Conservation (phyloP, 2,329 filamentous ascomycete genomes). For the Penicillium vulpinum region DNA sequence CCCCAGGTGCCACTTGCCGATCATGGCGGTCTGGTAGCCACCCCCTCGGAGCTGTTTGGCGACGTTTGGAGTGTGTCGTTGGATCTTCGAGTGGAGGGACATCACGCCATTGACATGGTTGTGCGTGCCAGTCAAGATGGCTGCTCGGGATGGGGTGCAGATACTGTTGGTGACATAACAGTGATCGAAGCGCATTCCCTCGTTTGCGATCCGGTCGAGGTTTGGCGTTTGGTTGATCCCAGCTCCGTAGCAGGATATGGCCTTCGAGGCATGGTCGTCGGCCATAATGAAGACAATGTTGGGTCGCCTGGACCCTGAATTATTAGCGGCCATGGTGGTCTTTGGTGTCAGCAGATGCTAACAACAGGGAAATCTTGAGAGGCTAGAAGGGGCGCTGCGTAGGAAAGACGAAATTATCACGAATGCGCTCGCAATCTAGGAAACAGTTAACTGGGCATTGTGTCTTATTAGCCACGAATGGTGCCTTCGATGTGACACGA, state of each 20-base stretch:
- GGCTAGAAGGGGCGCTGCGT: background rate
- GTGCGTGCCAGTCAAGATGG: constrained; percentile 53
- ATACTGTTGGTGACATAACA: constrained; percentile 58
- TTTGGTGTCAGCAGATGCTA: background rate
- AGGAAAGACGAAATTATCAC: background rate
- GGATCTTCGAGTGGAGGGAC: constrained; percentile 52
- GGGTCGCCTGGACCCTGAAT: constrained; percentile 5
- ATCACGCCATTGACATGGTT: constrained; percentile 57
- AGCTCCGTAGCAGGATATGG: constrained; percentile 52
- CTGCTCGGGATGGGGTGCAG: constrained; percentile 54
- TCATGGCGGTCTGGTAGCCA: constrained; percentile 55
- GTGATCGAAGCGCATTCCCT: constrained; percentile 55
- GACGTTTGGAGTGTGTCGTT: constrained; percentile 53
- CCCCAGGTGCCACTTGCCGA: constrained; percentile 57
- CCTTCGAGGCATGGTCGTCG: constrained; percentile 56
- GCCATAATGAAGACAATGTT: constrained; percentile 57
- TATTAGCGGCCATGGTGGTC: background rate
- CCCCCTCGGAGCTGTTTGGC: constrained; percentile 52
- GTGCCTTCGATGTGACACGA: background rate
- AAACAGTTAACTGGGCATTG: background rate
- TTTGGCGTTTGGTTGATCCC: constrained; percentile 56
- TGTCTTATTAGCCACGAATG: background rate
- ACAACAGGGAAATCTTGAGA: background rate
- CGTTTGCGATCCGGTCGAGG: constrained; percentile 51
- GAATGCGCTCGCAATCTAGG: background rate